A percentile compares a stretch with the other conserved stretches of the same genome.
Conservation (phyloP, 176 grass and related monocot species). For the Oryza officinalis region DNA sequence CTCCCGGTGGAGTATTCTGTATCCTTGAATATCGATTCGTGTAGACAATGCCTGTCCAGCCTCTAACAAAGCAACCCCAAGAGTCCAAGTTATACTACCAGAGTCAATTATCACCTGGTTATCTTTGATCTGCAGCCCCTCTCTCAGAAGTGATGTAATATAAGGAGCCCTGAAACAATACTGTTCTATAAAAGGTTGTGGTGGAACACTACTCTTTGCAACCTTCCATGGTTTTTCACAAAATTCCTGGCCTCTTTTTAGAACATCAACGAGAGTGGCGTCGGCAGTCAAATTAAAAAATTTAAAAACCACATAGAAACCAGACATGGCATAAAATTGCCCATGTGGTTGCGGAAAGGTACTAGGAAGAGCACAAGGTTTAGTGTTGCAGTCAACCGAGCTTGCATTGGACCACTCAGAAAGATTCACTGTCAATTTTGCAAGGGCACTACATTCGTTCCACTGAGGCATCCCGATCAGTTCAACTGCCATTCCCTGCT, state of each 20-base stretch:
- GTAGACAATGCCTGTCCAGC: slow-evolving; percentile 69
- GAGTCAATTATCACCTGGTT: slow-evolving; percentile 78
- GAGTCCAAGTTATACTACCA: slow-evolving; percentile 95
- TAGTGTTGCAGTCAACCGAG: slow-evolving; percentile 71
- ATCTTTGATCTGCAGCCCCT: slow-evolving; percentile 86
- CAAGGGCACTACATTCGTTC: slow-evolving; percentile 79
- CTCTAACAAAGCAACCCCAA: slow-evolving; percentile 85
- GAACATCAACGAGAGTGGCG: slow-evolving; percentile 71
- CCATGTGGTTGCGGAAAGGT: slow-evolving; percentile 71
- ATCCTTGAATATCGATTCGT: slow-evolving; percentile 70
- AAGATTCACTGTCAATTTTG: slow-evolving; percentile 71
- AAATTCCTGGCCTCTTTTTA: slow-evolving; percentile 74
- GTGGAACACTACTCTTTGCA: slow-evolving; percentile 83
- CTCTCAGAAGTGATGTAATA: slow-evolving; percentile 83
- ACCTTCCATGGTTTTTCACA: slow-evolving; percentile 88
- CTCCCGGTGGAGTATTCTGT: slow-evolving; percentile 61
- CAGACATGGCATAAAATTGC: slow-evolving; percentile 89
- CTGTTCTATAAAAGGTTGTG: slow-evolving; percentile 94
- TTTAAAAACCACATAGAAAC: slow-evolving; percentile 93
- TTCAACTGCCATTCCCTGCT: slow-evolving; percentile 65
- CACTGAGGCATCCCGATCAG: slow-evolving; percentile 81
- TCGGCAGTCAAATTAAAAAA: slow-evolving; percentile 95
- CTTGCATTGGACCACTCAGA: slow-evolving; percentile 80
- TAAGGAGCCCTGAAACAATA: slow-evolving; percentile 97
- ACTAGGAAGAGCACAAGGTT: slow-evolving; percentile 78